Percentiles rank a stretch among this genome's conserved stretches.
These are phyloP conservation scores for Lathyrus aphaca DNA, from an alignment of 306 rosid genomes.

Conservation along the genomic window DNA sequence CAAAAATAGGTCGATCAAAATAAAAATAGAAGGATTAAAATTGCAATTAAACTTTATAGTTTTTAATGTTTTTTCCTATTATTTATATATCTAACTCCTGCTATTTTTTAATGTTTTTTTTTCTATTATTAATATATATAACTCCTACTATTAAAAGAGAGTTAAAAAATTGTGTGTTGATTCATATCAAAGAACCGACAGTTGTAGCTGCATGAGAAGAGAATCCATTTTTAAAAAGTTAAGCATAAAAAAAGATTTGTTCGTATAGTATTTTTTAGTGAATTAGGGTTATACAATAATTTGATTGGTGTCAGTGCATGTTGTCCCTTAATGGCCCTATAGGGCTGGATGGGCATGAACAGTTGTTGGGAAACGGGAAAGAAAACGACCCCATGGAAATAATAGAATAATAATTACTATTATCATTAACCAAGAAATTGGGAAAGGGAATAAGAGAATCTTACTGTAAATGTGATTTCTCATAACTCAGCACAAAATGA, in stretches of 20 bases:
- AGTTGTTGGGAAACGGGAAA: conserved; percentile 12
- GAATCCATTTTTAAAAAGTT: background rate
- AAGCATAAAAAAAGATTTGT: background rate
- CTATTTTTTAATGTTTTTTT: no score
- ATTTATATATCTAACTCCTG: no score
- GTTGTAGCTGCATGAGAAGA: no score
- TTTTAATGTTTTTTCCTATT: no score
- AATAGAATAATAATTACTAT: background rate
- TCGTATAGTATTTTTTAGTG: background rate
- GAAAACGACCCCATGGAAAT: conserved; percentile 2
- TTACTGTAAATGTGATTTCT: background rate
- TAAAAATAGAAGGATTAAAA: no score
- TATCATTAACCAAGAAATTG: background rate
- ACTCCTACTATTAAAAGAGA: no score
- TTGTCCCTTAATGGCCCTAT: conserved; percentile 20
- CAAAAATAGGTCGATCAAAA: no score
- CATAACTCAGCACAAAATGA: conserved; percentile 6
- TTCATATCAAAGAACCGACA: no score
- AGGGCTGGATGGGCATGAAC: conserved; percentile 42
- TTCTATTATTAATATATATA: no score
- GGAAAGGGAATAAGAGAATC: background rate
- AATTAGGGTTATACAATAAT: background rate
- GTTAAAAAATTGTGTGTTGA: no score
- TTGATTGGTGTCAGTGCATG: conserved; percentile 1
- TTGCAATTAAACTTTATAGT: no score